Evolutionary conservation across 1,284 basidiomycete genomes (phyloP).

Genomic region (Cutaneotrichosporon spelunceum): DNA sequence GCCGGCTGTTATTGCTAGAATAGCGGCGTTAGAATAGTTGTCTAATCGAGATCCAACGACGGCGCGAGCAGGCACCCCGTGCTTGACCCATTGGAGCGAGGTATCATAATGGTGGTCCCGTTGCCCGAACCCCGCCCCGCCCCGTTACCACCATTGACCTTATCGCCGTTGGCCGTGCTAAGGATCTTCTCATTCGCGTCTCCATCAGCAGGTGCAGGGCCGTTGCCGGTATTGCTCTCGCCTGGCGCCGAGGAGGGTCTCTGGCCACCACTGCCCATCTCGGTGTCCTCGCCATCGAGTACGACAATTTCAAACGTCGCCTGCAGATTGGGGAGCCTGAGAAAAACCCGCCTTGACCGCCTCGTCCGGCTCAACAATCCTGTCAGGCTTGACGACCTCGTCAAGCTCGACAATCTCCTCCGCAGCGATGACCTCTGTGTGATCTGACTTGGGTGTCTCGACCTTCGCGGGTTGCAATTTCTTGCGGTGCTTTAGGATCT

Average conservation of each 20-base stretch:
- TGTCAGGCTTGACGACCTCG: background rate
- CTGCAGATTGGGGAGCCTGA: background rate
- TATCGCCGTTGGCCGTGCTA: background rate
- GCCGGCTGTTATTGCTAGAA: too few species aligned
- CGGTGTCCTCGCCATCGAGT: background rate
- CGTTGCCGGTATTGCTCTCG: too few species aligned
- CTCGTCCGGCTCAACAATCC: background rate
- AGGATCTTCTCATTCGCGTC: background rate
- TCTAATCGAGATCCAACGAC: background rate
- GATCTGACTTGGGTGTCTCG: background rate
- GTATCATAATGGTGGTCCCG: background rate
- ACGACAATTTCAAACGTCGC: background rate
- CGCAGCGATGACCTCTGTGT: background rate
- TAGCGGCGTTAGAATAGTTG: too few species aligned
- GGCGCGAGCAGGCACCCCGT: background rate
- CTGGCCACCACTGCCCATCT: background rate
- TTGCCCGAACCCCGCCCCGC: background rate
- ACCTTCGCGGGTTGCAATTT: background rate
- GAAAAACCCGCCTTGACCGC: background rate
- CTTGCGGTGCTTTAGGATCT: conserved; percentile 29
- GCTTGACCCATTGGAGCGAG: background rate
- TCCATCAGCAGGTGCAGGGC: background rate
- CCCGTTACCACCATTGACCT: background rate
- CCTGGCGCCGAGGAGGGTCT: background rate
- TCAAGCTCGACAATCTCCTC: background rate